These are phyloP conservation scores for Carex myosuroides DNA, from an alignment of 176 grass and related monocot species.

Conservation along the genomic window DNA sequence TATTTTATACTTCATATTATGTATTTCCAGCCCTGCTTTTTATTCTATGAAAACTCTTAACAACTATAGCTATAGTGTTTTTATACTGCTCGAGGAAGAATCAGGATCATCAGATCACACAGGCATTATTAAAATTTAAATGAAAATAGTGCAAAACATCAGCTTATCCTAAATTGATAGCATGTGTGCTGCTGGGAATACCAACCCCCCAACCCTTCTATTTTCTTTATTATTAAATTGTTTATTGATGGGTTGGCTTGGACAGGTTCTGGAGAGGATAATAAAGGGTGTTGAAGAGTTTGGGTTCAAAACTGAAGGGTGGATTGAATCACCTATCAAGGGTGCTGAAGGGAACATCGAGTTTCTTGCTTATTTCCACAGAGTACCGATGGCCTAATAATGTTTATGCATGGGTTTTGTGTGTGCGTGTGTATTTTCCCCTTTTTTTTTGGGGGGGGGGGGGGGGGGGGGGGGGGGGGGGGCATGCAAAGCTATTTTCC, in stretches of 20 bases:
- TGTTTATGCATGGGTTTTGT: background rate
- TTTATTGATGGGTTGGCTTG: background rate
- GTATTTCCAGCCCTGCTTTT: background rate
- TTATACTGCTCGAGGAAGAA: background rate
- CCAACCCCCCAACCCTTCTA: background rate
- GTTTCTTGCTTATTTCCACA: slow-evolving; percentile 71
- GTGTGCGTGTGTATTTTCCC: background rate
- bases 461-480: no score
- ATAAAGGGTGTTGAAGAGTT: slow-evolving; percentile 77
- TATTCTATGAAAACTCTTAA: background rate
- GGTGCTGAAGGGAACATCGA: slow-evolving; percentile 80
- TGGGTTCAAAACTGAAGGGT: slow-evolving; percentile 69
- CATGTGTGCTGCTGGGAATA: background rate
- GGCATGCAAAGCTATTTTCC: background rate
- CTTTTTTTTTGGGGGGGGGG: no score
- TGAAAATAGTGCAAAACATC: background rate
- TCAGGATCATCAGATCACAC: background rate
- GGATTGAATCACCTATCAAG: slow-evolving; percentile 88
- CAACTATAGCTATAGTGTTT: background rate
- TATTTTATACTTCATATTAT: background rate
- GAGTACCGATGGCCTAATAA: background rate
- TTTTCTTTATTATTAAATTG: background rate
- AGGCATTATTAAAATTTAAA: background rate
- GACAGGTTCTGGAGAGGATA: slow-evolving; percentile 80
- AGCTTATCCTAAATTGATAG: background rate